phyloP scores from a whole-genome alignment of 805 yeast species.

The Ogataea thermomethanolica region DNA sequence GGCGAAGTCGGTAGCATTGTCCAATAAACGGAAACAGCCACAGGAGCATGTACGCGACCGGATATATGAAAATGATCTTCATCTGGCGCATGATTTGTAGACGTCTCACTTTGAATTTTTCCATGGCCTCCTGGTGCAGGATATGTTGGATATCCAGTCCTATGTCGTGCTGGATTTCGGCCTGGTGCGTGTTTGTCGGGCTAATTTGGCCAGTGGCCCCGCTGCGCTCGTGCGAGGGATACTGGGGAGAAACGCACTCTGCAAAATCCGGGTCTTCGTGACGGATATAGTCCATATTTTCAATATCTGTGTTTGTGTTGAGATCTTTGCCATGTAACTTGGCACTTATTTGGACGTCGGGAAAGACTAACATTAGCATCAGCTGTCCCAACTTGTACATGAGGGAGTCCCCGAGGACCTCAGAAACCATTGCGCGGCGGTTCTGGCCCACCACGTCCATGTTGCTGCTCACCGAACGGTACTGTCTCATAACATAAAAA shows the following conservation, averaged over 20 bases:
- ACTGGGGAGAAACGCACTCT: neutral
- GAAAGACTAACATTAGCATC: conserved; percentile 30
- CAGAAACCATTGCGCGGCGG: conserved; percentile 18
- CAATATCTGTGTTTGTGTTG: conserved; percentile 26
- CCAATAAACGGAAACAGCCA: conserved; percentile 81
- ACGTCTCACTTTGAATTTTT: conserved; percentile 59
- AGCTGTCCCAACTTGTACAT: conserved; percentile 31
- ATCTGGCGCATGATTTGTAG: conserved; percentile 70
- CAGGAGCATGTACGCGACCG: conserved; percentile 70
- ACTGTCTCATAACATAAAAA: conserved; percentile 63
- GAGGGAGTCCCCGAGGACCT: conserved; percentile 27
- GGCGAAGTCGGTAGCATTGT: conserved; percentile 49
- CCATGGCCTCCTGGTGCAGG: conserved; percentile 59
- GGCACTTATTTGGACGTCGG: conserved; percentile 30
- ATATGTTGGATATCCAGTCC: conserved; percentile 31
- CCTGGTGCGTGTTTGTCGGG: conserved; percentile 1
- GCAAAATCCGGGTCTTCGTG: conserved; percentile 8
- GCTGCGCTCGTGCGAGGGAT: neutral
- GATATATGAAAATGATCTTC: conserved; percentile 77
- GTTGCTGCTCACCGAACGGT: conserved; percentile 48
- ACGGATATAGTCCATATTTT: conserved; percentile 24
- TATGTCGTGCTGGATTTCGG: conserved; percentile 20
- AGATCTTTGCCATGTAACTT: conserved; percentile 29
- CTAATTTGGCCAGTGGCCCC: no score
- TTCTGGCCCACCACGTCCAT: conserved; percentile 22